phyloP scores from a whole-genome alignment of 23 red algal genomes.

The Chondrus crispus region DNA sequence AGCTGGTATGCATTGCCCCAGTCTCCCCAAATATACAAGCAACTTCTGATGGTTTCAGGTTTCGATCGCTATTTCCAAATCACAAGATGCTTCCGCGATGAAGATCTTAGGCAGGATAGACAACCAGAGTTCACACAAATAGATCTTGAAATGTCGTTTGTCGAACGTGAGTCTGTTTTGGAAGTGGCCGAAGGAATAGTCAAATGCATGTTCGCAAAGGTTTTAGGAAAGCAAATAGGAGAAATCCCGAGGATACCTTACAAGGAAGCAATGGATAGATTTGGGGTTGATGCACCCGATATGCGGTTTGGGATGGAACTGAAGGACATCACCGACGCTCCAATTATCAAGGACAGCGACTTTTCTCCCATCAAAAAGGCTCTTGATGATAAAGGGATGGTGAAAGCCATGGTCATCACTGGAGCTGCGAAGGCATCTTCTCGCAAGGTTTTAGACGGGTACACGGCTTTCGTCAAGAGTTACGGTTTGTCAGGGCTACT shows the following conservation, averaged over 20 bases:
- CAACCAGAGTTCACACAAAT: slow-evolving; percentile 99
- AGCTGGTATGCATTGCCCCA: slow-evolving; percentile 95
- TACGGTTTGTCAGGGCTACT: slow-evolving; percentile 87
- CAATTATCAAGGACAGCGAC: slow-evolving; percentile 8
- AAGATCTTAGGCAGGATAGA: slow-evolving; percentile 92
- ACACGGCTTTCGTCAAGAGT: slow-evolving; percentile 75
- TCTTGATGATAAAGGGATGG: slow-evolving; percentile 30
- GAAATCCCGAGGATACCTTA: slow-evolving; percentile 82
- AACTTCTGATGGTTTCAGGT: slow-evolving; percentile 94
- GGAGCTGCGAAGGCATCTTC: slow-evolving; percentile 53
- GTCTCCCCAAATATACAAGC: slow-evolving; percentile 99
- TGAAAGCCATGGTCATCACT: slow-evolving; percentile 74
- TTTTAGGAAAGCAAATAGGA: slow-evolving; percentile 29
- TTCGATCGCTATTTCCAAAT: slow-evolving; percentile 99
- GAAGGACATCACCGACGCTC: slow-evolving; percentile 37
- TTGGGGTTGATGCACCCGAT: slow-evolving; percentile 98
- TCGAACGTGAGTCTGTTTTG: slow-evolving; percentile 83
- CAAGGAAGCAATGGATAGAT: slow-evolving; percentile 73
- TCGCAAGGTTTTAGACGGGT: slow-evolving; percentile 86
- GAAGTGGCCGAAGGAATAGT: slow-evolving; percentile 76
- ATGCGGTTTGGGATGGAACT: slow-evolving; percentile 94
- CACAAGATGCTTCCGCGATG: slow-evolving; percentile 96
- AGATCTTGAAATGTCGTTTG: slow-evolving; percentile 99
- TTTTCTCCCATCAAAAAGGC: slow-evolving; percentile 64
- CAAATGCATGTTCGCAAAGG: slow-evolving; percentile 49